A percentile compares a stretch with the other conserved stretches of the same genome.
Conservation (phyloP, 2,329 filamentous ascomycete species). For the Penicillium corylophilum region DNA sequence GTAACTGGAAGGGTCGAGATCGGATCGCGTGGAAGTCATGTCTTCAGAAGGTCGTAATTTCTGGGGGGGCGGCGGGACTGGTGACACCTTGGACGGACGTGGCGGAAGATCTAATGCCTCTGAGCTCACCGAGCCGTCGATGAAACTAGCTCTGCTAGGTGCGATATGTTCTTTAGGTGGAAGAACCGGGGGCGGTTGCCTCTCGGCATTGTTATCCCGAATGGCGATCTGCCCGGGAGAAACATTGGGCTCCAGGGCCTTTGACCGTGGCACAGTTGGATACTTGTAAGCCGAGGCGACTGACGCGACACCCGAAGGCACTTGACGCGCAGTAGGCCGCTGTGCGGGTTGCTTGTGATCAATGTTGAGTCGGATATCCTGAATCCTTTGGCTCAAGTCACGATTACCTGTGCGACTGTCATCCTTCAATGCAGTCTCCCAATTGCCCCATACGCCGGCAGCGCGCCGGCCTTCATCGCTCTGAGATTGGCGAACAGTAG, state of each 20-base stretch:
- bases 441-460: slow-evolving; percentile 55
- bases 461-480: slow-evolving; percentile 58
- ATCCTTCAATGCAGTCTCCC: slow-evolving; percentile 47
- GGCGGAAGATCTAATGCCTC: slow-evolving; percentile 21
- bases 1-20: slow-evolving; percentile 55
- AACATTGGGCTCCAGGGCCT: slow-evolving; percentile 23
- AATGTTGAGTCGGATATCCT: slow-evolving; percentile 49
- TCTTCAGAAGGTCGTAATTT: slow-evolving; percentile 24
- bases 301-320: slow-evolving; percentile 15
- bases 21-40: slow-evolving; percentile 15
- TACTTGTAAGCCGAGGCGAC: slow-evolving; percentile 41
- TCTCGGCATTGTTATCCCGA: slow-evolving; percentile 15
- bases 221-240: slow-evolving; percentile 20
- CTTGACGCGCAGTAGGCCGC: slow-evolving; percentile 14
- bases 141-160: slow-evolving; percentile 10
- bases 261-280: slow-evolving; percentile 43
- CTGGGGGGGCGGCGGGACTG: slow-evolving; percentile 23
- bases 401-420: slow-evolving; percentile 37
- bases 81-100: slow-evolving; percentile 27
- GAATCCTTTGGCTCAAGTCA: slow-evolving; percentile 53
- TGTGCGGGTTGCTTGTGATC: slow-evolving; percentile 20
- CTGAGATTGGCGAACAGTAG: slow-evolving; percentile 60
- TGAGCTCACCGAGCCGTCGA: slow-evolving; percentile 19
- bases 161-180: slow-evolving; percentile 41
- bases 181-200: slow-evolving; percentile 32